Conservation (phyloP, 106 monocot genomes). For the Platanthera guangdongensis region DNA sequence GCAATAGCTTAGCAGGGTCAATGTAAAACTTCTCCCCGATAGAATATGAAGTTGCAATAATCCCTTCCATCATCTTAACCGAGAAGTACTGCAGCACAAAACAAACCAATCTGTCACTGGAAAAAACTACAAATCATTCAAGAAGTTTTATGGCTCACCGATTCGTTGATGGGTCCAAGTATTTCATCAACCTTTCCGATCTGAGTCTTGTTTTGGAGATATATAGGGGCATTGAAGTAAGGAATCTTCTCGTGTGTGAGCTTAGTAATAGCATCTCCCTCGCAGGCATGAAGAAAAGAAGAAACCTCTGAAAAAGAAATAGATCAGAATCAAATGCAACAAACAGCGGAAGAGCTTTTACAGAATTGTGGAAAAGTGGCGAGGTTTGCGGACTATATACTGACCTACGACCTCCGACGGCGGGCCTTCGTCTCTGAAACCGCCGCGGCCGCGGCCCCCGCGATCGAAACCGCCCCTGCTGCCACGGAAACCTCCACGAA, state of each 20-base stretch:
- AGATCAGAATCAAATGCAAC: not conserved
- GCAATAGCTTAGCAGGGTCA: constrained; percentile 78
- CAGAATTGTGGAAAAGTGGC: not conserved
- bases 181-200: constrained; percentile 97
- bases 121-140: not conserved
- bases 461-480: constrained; percentile 31
- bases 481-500: constrained; percentile 35
- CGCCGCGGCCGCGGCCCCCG: constrained; percentile 50
- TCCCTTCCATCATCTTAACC: constrained; percentile 88
- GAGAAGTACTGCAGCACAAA: constrained; percentile 56
- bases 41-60: constrained; percentile 67
- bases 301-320: constrained; percentile 53
- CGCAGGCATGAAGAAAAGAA: constrained; percentile 79
- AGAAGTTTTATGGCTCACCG: constrained; percentile 38
- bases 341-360: not conserved
- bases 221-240: constrained; percentile 89
- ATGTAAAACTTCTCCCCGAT: constrained; percentile 85
- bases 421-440: constrained; percentile 83
- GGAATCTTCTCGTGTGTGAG: constrained; percentile 90
- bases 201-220: constrained; percentile 86
- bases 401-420: constrained; percentile 88
- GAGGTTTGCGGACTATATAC: not conserved
- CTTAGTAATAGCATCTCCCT: constrained; percentile 78
- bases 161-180: constrained; percentile 94
- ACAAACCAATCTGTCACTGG: not conserved